These are phyloP conservation scores for Hibiscus tridactylites DNA, from an alignment of 345 rosid genomes.

Conservation along the genomic window DNA sequence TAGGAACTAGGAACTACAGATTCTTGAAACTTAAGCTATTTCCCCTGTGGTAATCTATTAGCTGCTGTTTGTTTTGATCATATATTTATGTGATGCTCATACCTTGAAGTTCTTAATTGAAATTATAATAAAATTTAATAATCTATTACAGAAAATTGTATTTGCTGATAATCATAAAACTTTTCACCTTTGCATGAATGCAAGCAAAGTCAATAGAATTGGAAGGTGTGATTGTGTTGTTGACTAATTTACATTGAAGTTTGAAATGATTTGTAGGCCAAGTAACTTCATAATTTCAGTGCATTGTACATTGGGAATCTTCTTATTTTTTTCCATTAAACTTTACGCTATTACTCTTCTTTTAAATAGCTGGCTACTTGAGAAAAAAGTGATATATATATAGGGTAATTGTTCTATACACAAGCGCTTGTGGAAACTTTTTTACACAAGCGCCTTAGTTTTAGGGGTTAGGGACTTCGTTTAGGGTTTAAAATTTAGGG, in stretches of 20 bases:
- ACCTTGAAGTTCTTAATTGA: neutral
- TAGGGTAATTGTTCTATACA: too few species aligned
- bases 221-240: neutral
- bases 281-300: neutral
- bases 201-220: neutral
- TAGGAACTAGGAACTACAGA: neutral
- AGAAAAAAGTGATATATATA: too few species aligned
- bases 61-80: neutral
- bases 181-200: neutral
- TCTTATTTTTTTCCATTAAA: neutral
- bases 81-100: neutral
- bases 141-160: neutral
- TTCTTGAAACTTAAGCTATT: neutral
- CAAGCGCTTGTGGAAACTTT: too few species aligned
- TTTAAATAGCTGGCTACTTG: neutral
- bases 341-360: neutral
- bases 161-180: neutral
- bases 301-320: neutral
- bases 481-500: too few species aligned
- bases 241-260: neutral
- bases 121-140: neutral
- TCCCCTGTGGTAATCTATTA: too few species aligned
- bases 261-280: neutral
- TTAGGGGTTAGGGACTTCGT: too few species aligned
- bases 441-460: too few species aligned